These are phyloP conservation scores for Cryptococcus sp. DNA, from an alignment of 1,284 basidiomycete species.

Conservation along the genomic window DNA sequence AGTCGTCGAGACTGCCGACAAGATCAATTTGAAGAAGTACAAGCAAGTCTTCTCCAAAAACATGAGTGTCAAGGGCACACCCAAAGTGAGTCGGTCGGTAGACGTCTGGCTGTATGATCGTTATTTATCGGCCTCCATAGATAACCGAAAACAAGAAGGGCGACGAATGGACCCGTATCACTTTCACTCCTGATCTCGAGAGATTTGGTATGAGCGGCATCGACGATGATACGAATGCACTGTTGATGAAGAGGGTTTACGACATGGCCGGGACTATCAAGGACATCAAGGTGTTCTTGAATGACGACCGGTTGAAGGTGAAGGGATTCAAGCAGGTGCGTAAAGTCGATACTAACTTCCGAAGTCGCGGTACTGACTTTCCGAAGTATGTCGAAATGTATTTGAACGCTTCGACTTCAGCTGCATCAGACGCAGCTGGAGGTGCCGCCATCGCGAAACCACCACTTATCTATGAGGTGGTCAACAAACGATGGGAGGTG, in stretches of 20 bases:
- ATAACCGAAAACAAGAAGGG: constrained; percentile 85
- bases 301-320: constrained; percentile 89
- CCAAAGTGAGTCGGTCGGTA: constrained; percentile 58
- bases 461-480: constrained; percentile 73
- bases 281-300: constrained; percentile 90
- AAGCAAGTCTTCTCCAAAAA: constrained; percentile 93
- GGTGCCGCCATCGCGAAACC: constrained; percentile 75
- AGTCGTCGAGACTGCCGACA: constrained; percentile 93
- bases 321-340: constrained; percentile 85
- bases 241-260: constrained; percentile 93
- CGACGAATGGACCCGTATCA: constrained; percentile 93
- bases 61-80: constrained; percentile 83
- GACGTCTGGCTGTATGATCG: not conserved
- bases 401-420: constrained; percentile 60
- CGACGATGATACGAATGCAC: constrained; percentile 85
- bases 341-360: not conserved
- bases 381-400: constrained; percentile 88
- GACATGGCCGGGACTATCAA: constrained; percentile 95
- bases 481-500: constrained; percentile 83
- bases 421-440: constrained; percentile 67
- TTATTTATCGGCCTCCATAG: constrained; percentile 29
- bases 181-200: constrained; percentile 88
- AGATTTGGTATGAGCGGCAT: constrained; percentile 92
- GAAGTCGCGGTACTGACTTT: not conserved
- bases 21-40: constrained; percentile 84